phyloP scores from a whole-genome alignment of 345 rosid genomes.

The Gossypium anomalum region DNA sequence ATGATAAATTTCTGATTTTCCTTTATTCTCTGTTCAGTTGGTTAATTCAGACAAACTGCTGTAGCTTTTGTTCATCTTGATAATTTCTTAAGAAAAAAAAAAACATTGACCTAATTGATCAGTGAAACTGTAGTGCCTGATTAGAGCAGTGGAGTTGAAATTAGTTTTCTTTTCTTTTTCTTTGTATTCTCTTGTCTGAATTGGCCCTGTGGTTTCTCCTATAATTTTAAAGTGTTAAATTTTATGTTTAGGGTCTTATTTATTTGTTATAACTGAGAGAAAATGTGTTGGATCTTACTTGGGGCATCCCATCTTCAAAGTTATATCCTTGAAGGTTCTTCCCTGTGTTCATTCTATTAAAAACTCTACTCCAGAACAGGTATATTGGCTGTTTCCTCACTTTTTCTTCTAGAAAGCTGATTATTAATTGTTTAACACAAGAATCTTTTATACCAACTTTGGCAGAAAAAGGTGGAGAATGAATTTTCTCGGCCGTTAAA shows the following conservation, averaged over 20 bases:
- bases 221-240: background rate
- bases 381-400: conserved; percentile 19
- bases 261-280: conserved; percentile 66
- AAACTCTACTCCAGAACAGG: conserved; percentile 74
- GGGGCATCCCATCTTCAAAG: conserved; percentile 81
- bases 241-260: conserved; percentile 61
- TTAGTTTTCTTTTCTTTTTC: background rate
- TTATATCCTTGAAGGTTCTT: conserved; percentile 67
- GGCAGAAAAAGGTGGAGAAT: conserved; percentile 80
- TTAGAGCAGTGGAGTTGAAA: background rate
- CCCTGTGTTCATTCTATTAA: conserved; percentile 82
- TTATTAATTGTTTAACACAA: conserved; percentile 3
- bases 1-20: background rate
- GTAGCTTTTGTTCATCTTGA: background rate
- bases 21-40: background rate
- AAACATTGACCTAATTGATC: background rate
- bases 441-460: conserved; percentile 10
- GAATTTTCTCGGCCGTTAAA: conserved; percentile 66
- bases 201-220: background rate
- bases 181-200: background rate
- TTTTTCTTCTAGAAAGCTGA: background rate
- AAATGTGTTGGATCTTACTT: conserved; percentile 74
- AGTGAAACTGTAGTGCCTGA: background rate
- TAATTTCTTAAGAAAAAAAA: background rate
- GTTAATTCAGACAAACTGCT: background rate